Conservation (phyloP, 345 rosid species). For the Cochlearia excelsa region DNA sequence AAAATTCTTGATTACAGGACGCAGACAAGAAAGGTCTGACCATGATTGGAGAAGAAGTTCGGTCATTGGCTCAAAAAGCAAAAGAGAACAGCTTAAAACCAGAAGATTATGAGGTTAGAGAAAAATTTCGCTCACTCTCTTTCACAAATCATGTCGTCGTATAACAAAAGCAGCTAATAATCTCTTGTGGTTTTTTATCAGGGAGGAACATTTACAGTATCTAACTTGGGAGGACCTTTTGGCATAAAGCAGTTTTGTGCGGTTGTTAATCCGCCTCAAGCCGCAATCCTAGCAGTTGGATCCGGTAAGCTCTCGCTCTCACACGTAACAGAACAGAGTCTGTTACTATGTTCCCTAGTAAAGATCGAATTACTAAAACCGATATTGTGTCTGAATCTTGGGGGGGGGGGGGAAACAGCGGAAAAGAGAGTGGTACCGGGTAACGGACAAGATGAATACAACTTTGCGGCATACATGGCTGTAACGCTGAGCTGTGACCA, state of each 20-base stretch:
- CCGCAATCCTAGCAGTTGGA: slow-evolving; percentile 95
- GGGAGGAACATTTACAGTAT: slow-evolving; percentile 97
- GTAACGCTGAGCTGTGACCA: slow-evolving; percentile 96
- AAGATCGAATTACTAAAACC: slow-evolving; percentile 5
- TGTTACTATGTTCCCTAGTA: neutral
- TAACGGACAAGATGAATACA: slow-evolving; percentile 56
- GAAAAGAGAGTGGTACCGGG: slow-evolving; percentile 89
- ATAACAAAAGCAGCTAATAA: neutral
- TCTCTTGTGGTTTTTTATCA: slow-evolving; percentile 29
- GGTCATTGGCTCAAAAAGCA: slow-evolving; percentile 83
- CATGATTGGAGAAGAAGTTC: slow-evolving; percentile 73
- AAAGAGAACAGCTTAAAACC: slow-evolving; percentile 86
- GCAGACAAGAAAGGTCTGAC: slow-evolving; percentile 97
- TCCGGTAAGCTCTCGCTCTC: slow-evolving; percentile 51
- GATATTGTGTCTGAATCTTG: neutral
- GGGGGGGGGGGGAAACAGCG: slow-evolving; percentile 45
- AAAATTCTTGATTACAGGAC: slow-evolving; percentile 48
- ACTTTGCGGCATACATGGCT: slow-evolving; percentile 75
- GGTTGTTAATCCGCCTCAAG: slow-evolving; percentile 91
- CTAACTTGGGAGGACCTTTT: slow-evolving; percentile 89
- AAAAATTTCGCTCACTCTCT: neutral
- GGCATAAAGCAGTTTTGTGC: slow-evolving; percentile 95
- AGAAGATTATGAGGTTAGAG: slow-evolving; percentile 83
- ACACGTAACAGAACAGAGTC: slow-evolving; percentile 18
- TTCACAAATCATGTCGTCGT: neutral